Percentiles rank a stretch among this genome's conserved stretches.
Conservation (phyloP, 169 alveolate species). For the Perkinsus chesapeaki region DNA sequence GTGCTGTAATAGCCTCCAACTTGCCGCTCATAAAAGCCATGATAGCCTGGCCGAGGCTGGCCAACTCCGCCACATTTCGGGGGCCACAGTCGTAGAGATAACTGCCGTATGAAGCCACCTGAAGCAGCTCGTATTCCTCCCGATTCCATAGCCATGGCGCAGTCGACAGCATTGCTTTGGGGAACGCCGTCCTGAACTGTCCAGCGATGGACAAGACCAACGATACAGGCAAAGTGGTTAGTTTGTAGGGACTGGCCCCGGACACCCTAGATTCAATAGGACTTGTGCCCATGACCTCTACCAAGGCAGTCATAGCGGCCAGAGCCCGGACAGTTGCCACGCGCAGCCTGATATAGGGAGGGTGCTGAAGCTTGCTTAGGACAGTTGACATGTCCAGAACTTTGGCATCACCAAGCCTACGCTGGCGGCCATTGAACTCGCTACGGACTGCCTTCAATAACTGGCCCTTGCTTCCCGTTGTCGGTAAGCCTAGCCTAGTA, state of each 20-base stretch:
- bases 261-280: neutral
- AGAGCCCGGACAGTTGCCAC: neutral
- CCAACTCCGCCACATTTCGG: neutral
- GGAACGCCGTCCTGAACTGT: neutral
- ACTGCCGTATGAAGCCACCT: neutral
- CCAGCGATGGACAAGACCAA: neutral
- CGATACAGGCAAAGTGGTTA: neutral
- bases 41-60: neutral
- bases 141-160: neutral
- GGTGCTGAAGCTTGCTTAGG: neutral
- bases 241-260: neutral
- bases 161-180: neutral
- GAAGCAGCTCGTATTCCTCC: neutral
- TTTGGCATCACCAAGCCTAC: neutral
- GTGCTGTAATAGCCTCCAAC: neutral
- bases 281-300: neutral
- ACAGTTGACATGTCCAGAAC: neutral
- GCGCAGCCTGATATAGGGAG: neutral
- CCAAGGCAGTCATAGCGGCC: neutral
- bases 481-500: neutral
- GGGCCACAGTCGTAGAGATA: neutral
- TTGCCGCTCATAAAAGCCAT: neutral
- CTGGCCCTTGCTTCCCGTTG: neutral
- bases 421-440: neutral
- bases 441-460: neutral